These are phyloP conservation scores for Cajanus cajan DNA, from an alignment of 306 rosid species.

Conservation along the genomic window DNA sequence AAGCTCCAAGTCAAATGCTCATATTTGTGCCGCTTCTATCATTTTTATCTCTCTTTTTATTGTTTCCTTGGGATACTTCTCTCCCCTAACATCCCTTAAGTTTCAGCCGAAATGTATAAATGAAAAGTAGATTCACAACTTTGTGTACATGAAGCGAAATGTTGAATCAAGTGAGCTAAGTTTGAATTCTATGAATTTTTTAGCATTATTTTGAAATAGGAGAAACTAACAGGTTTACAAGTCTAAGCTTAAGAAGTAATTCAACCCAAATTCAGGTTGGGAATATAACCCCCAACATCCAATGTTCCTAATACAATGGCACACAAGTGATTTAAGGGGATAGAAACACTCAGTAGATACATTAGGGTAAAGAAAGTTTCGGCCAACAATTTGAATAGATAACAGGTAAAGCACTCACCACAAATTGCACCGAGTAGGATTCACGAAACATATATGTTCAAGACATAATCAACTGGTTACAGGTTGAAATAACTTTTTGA, in stretches of 20 bases:
- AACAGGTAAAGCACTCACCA: constrained; percentile 37
- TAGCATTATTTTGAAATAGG: background rate
- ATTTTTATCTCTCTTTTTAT: background rate
- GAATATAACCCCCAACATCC: background rate
- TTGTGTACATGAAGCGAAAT: background rate
- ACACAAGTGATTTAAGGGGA: background rate
- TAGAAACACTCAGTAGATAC: constrained; percentile 11
- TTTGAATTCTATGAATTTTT: background rate
- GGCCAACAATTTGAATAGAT: background rate
- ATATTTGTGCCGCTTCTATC: background rate
- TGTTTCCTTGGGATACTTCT: too few species aligned
- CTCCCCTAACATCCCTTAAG: background rate
- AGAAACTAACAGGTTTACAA: background rate
- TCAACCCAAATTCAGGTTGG: background rate
- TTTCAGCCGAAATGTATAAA: background rate
- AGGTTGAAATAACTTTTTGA: constrained; percentile 67
- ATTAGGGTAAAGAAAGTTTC: background rate
- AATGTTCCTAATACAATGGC: background rate
- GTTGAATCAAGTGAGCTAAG: background rate
- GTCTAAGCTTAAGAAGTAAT: background rate
- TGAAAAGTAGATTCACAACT: constrained; percentile 1
- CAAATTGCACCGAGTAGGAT: constrained; percentile 27
- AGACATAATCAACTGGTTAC: constrained; percentile 48
- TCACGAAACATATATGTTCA: constrained; percentile 2
- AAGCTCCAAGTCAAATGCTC: constrained; percentile 8